Base-by-base conservation (phyloP, 768 basidiomycete genomes). In the Amanita inopinata region DNA sequence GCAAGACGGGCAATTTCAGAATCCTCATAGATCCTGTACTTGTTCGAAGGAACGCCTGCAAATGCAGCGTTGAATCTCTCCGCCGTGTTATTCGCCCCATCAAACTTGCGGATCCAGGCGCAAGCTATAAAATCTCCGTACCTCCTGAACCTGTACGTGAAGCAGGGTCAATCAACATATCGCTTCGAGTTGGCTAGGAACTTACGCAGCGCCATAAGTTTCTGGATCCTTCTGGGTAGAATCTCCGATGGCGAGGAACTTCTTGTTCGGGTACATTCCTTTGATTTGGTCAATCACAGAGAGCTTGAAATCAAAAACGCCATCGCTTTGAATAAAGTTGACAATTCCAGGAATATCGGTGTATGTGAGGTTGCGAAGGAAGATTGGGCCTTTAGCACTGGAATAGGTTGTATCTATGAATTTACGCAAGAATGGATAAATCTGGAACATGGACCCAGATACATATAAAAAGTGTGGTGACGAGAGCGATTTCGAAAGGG, bases 151-250 rank as follows among this genome's bases (percentile, higher is more conserved):
- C 69, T 68, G 15, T 2, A 9, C 3, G 12, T 4, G 37, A 7
- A 35, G 17, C 18, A 17, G 22, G 7, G 25, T 43, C 15, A 35
- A 20, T 18, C 28, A 24, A 34, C 8, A 14, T n/a, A 28, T 28
- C 7, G 27, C n/a, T 17, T 35, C 7, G 19, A 35, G n/a, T 30
- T 32, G 15, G 33, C 2, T 30, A 33, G 17, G 17, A 24, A 61
- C 65, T 51, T 41, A 70, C 67, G 62, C 61, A 47, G 58, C 59
- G 27, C 55, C 69, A 51, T 70, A 69, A 7, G 61, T 64, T 49
- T 70, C 69, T 3, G 69, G 67, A 45, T 70, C 69, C 49, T 61
- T 63, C 49, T 70, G 61, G 9, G 66, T 67, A 8, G 69, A 70
- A 51, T 70, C 69, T 5, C 69, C 69, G 22, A 70, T 55, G 4